phyloP scores from a whole-genome alignment of 208 protist species.

The Acanthamoeba divionensis region DNA sequence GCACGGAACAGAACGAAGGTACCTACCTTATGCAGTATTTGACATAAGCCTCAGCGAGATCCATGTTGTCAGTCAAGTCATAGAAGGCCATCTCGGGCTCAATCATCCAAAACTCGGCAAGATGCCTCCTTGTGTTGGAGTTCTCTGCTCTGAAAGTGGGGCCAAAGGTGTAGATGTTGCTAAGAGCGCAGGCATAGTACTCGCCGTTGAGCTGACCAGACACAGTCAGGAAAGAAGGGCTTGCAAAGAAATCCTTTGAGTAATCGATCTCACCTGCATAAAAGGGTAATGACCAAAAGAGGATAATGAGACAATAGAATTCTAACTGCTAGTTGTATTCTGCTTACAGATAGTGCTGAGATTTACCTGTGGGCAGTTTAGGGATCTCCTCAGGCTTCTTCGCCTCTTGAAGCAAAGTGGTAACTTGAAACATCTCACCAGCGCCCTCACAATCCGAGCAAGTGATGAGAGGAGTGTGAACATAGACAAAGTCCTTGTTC shows the following conservation, averaged over 20 bases:
- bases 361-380: background rate
- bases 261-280: slow-evolving; percentile 51
- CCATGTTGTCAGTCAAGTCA: slow-evolving; percentile 69
- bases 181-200: slow-evolving; percentile 71
- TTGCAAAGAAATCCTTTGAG: slow-evolving; percentile 76
- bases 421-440: slow-evolving; percentile 85
- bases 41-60: slow-evolving; percentile 66
- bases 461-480: slow-evolving; percentile 86
- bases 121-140: slow-evolving; percentile 76
- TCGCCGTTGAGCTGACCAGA: slow-evolving; percentile 71
- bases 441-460: slow-evolving; percentile 87
- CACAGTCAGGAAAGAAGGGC: slow-evolving; percentile 78
- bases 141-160: slow-evolving; percentile 83
- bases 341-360: background rate
- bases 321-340: background rate
- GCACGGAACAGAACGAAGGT: too few relatives aligned
- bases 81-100: slow-evolving; percentile 84
- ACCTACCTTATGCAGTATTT: slow-evolving; percentile 35
- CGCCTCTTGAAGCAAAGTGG: background rate
- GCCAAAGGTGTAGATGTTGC: slow-evolving; percentile 84
- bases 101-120: slow-evolving; percentile 88
- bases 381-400: slow-evolving; percentile 20
- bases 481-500: slow-evolving; percentile 73
- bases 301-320: background rate
- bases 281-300: background rate